phyloP scores from a whole-genome alignment of 495 filamentous ascomycete genomes.

The Talaromyces wortmannii region DNA sequence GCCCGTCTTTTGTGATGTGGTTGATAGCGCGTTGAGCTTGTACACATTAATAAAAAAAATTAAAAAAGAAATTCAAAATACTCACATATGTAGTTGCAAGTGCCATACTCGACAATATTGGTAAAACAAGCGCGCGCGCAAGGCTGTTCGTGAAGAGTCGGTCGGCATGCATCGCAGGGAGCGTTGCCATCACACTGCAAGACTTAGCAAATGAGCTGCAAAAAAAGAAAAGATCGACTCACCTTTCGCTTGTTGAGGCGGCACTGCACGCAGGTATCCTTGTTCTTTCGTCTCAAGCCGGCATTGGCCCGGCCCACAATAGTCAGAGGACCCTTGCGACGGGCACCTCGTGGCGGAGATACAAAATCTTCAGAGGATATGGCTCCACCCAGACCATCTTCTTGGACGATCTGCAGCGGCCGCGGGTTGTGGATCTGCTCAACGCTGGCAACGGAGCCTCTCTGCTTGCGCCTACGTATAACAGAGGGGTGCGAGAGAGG shows the following conservation, averaged over 20 bases:
- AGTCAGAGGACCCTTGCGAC: slow-evolving; percentile 38
- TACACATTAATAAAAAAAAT: no score
- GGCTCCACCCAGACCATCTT: slow-evolving; percentile 40
- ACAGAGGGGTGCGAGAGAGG: slow-evolving; percentile 21
- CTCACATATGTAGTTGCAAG: slow-evolving; percentile 45
- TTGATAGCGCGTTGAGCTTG: slow-evolving; percentile 43
- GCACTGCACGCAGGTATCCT: slow-evolving; percentile 43
- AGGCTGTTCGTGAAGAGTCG: slow-evolving; percentile 39
- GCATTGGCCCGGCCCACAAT: slow-evolving; percentile 40
- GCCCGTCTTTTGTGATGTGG: slow-evolving; percentile 30
- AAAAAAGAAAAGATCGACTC: slow-evolving; percentile 1
- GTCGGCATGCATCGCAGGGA: slow-evolving; percentile 42
- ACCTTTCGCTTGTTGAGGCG: slow-evolving; percentile 44
- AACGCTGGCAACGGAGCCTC: slow-evolving; percentile 18
- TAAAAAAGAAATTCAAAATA: background rate
- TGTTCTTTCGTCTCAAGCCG: slow-evolving; percentile 39
- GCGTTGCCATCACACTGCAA: slow-evolving; percentile 38
- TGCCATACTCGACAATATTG: slow-evolving; percentile 44
- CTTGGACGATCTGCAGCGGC: slow-evolving; percentile 40
- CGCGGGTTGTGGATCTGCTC: slow-evolving; percentile 22
- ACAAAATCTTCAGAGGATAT: slow-evolving; percentile 44
- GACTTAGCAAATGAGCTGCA: background rate
- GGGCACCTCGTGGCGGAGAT: slow-evolving; percentile 36
- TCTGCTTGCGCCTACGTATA: slow-evolving; percentile 36
- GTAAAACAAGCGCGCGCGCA: slow-evolving; percentile 42